These are phyloP conservation scores for Xylariomycetidae sp. DNA, from an alignment of 2,329 filamentous ascomycete genomes.

Conservation along the genomic window DNA sequence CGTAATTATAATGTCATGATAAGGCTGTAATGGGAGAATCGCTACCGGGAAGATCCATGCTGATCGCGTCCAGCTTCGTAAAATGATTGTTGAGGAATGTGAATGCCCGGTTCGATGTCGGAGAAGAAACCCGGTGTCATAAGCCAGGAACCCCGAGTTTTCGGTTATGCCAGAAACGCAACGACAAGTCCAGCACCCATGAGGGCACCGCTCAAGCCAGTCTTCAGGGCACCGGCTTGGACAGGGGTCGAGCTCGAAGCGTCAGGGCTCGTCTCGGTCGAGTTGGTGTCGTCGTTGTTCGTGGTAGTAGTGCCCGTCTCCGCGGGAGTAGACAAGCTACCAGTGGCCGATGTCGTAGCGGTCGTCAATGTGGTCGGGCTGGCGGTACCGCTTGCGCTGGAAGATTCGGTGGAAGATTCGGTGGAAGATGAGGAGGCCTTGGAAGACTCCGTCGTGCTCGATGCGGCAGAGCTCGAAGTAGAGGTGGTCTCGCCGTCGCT, in stretches of 20 bases:
- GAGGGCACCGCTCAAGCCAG: conserved; percentile 18
- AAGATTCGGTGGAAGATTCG: conserved; percentile 7
- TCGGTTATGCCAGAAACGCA: conserved; percentile 11
- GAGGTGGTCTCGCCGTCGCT: conserved; percentile 15
- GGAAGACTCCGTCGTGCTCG: conserved; percentile 11
- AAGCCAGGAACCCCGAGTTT: no score
- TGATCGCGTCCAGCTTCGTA: not conserved
- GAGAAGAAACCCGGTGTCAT: not conserved
- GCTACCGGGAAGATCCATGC: not conserved
- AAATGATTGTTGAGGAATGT: not conserved
- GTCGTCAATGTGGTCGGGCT: conserved; percentile 12
- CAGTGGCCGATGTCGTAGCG: conserved; percentile 17
- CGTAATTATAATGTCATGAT: not conserved
- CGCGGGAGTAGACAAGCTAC: conserved; percentile 5
- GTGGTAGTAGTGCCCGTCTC: conserved; percentile 7
- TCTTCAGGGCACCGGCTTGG: conserved; percentile 18
- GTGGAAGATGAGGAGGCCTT: conserved; percentile 7
- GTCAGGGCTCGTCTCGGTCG: conserved; percentile 6
- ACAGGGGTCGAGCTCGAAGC: conserved; percentile 9
- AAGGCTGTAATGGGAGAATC: not conserved
- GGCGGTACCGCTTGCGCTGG: conserved; percentile 6
- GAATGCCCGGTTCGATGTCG: not conserved
- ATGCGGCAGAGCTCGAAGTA: conserved; percentile 9
- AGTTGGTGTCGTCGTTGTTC: conserved; percentile 5
- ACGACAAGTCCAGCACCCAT: conserved; percentile 21